Percentiles rank a stretch among this genome's conserved stretches.
These are phyloP conservation scores for Alternaria ethzedia DNA, from an alignment of 2,329 filamentous ascomycete species.

Conservation along the genomic window DNA sequence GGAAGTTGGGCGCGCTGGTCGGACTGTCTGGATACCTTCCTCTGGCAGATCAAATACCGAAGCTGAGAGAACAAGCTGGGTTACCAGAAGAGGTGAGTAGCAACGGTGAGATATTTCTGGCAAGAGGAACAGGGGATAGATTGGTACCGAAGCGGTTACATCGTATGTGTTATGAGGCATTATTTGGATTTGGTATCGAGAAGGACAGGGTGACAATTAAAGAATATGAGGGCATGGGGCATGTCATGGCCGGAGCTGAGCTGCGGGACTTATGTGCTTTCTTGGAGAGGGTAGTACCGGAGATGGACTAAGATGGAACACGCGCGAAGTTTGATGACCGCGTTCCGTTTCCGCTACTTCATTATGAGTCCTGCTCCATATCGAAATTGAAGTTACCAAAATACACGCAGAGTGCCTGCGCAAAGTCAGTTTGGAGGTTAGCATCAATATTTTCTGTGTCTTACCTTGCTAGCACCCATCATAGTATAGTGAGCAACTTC, in stretches of 20 bases:
- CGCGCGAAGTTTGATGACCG: background rate
- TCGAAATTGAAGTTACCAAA: slow-evolving; percentile 60
- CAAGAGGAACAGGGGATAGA: slow-evolving; percentile 55
- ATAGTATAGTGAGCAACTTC: slow-evolving; percentile 80
- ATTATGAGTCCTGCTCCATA: slow-evolving; percentile 19
- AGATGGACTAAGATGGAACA: background rate
- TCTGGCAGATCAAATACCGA: slow-evolving; percentile 47
- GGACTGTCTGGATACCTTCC: slow-evolving; percentile 59
- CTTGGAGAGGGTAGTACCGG: slow-evolving; percentile 51
- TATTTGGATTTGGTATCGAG: slow-evolving; percentile 49
- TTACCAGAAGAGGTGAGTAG: slow-evolving; percentile 43
- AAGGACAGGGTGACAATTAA: slow-evolving; percentile 49
- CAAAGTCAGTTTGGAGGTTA: background rate
- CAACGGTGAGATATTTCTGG: slow-evolving; percentile 54
- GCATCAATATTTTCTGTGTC: background rate
- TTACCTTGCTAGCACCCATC: slow-evolving; percentile 83
- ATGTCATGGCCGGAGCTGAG: slow-evolving; percentile 52
- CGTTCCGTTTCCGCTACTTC: background rate
- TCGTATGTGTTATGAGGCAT: slow-evolving; percentile 51
- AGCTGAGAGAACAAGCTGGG: slow-evolving; percentile 47
- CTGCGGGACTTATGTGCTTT: slow-evolving; percentile 56
- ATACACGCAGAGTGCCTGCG: slow-evolving; percentile 63
- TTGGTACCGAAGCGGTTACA: slow-evolving; percentile 55
- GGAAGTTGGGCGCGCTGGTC: slow-evolving; percentile 51
- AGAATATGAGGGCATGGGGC: slow-evolving; percentile 58